phyloP scores from a whole-genome alignment of 2,329 filamentous ascomycete genomes.

The Penicillium sp. region DNA sequence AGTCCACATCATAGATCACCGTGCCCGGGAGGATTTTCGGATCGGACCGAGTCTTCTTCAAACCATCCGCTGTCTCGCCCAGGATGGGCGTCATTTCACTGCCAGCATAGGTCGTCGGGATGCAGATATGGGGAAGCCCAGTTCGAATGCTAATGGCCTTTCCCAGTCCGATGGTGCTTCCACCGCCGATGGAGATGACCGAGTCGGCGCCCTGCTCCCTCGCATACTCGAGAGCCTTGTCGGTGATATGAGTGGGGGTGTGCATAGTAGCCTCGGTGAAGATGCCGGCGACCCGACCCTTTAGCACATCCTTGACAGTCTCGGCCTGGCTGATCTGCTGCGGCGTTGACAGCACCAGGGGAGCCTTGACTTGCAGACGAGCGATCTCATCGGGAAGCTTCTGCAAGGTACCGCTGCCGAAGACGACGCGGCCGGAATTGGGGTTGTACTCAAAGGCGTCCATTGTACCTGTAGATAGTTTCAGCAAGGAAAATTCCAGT shows the following conservation, averaged over 20 bases:
- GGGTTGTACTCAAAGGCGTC: conserved; percentile 54
- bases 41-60: conserved; percentile 56
- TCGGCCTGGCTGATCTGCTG: conserved; percentile 48
- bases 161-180: conserved; percentile 59
- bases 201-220: conserved; percentile 48
- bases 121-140: conserved; percentile 54
- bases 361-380: conserved; percentile 47
- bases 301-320: conserved; percentile 44
- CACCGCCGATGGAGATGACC: conserved; percentile 59
- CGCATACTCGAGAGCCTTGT: conserved; percentile 51
- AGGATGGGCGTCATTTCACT: conserved; percentile 63
- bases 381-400: conserved; percentile 44
- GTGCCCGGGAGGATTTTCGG: conserved; percentile 57
- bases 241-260: conserved; percentile 56
- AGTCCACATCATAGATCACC: conserved; percentile 62
- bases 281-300: conserved; percentile 47
- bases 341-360: conserved; percentile 56
- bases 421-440: conserved; percentile 53
- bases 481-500: not conserved
- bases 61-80: conserved; percentile 56
- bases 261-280: conserved; percentile 60
- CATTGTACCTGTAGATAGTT: conserved; percentile 33
- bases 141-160: conserved; percentile 55
- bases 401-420: conserved; percentile 53
- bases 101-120: conserved; percentile 59